A percentile compares a stretch with the other conserved stretches of the same genome.
Evolutionary conservation across 768 basidiomycete genomes (phyloP).

Genomic region (Tricholoma bakamatsutake): DNA sequence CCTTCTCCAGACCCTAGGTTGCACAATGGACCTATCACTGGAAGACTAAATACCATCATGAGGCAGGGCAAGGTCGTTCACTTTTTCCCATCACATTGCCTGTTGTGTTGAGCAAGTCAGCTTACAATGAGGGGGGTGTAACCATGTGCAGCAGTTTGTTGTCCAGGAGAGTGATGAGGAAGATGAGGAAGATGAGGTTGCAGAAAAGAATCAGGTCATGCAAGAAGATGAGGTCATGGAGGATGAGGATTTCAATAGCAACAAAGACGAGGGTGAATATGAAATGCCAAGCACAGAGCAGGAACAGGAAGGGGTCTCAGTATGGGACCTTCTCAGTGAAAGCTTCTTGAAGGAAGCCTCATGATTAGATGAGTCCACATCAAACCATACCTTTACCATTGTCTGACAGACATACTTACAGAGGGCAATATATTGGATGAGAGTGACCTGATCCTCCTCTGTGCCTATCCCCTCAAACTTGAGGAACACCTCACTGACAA

Average conservation of each 20-base stretch:
- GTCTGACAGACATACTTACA: too few relatives aligned
- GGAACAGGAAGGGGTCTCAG: background rate
- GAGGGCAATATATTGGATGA: too few relatives aligned
- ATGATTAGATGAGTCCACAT: slow-evolving; percentile 5
- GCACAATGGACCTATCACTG: too few relatives aligned
- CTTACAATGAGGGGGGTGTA: background rate
- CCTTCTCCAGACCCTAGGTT: too few relatives aligned
- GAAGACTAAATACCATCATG: background rate
- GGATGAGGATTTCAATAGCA: background rate
- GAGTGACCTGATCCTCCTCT: too few relatives aligned
- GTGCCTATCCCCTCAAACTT: slow-evolving; percentile 5
- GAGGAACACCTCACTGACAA: slow-evolving; percentile 19
- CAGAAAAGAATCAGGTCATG: background rate
- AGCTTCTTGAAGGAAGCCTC: slow-evolving; percentile 2
- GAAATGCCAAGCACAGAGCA: background rate
- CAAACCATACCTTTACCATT: too few relatives aligned
- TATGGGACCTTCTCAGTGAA: slow-evolving; percentile 1
- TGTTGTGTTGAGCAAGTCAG: background rate
- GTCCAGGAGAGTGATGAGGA: background rate
- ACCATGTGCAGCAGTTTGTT: background rate
- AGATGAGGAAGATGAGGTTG: background rate
- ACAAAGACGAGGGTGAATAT: background rate
- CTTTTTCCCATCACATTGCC: background rate
- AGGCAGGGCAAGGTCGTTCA: background rate
- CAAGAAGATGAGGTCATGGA: background rate